Evolutionary conservation across 495 filamentous ascomycete species (phyloP), one percentile per base, ranked within the genome.

Genomic region (Podospora australis): DNA sequence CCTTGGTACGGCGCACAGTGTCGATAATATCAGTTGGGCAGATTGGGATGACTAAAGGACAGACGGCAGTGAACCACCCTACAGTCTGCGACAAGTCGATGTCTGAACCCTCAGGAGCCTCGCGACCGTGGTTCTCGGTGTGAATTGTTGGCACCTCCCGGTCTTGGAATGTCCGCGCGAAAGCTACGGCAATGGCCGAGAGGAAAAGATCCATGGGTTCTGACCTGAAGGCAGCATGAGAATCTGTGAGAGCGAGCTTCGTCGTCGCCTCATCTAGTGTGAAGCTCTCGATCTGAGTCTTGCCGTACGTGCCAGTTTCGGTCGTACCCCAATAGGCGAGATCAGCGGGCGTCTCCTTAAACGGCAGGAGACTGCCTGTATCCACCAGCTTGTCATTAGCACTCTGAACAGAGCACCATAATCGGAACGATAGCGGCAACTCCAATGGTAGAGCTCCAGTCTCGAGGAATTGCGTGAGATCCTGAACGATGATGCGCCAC

Each of bases 31-130:
- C 26, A 6, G 34, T 30, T n/a, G n/a, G n/a, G 2, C 4, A 32
- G 10, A 48, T 46, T 10, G 45, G 52, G n/a, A 57, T 19, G 13
- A 30, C 44, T 14, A 82, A 63, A 0, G 79, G 78, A 39, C 72
- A 71, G 22, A 82, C 57, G 2, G 74, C 73, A 1, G 78, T 83
- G 53, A 83, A 83, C 79, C 79, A 83, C 6, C 79, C 79, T 6
- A 82, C 71, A 8, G 79, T 82, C 21, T 71, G 68, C 1, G 79
- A 78, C 21, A 83, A 64, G 53, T 83, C 78, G 17, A 81, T 69
- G 21, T 50, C 22, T 5, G 45, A 49, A 3, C 62, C 56, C 40
- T 76, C 72, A 65, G 70, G 79, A 0, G 69, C 52, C 48, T 81
- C 78, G 21, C 79, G 62, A 4, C 79, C 79, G 44, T 83, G 78